phyloP scores from a whole-genome alignment of 2,329 filamentous ascomycete genomes.

The Orbilia brochopaga region DNA sequence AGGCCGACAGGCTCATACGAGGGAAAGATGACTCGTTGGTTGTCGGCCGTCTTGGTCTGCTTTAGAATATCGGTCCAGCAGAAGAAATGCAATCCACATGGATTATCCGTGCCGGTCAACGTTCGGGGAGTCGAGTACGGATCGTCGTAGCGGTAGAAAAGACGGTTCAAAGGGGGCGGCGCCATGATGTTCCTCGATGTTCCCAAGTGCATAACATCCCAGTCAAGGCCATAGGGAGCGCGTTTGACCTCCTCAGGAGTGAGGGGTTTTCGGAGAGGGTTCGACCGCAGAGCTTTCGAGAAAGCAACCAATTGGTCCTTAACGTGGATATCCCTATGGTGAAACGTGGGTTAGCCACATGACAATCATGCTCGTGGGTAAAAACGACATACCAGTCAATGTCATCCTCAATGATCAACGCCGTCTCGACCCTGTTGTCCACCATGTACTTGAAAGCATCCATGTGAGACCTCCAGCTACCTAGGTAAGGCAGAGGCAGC shows the following conservation, averaged over 20 bases:
- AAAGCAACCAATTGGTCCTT: conserved; percentile 43
- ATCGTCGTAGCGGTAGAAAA: conserved; percentile 45
- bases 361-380: conserved; percentile 3
- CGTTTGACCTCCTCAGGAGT: conserved; percentile 39
- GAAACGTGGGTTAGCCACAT: conserved; percentile 1
- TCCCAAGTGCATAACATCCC: conserved; percentile 49
- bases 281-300: conserved; percentile 30
- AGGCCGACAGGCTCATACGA: conserved; percentile 41
- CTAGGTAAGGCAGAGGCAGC: conserved; percentile 41
- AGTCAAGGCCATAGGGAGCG: conserved; percentile 47
- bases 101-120: conserved; percentile 19
- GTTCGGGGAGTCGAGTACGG: conserved; percentile 28
- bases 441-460: conserved; percentile 49
- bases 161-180: conserved; percentile 38
- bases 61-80: conserved; percentile 50
- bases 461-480: conserved; percentile 50
- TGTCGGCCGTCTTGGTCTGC: conserved; percentile 21
- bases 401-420: conserved; percentile 43
- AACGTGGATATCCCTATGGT: conserved; percentile 40
- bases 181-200: conserved; percentile 47
- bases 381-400: conserved; percentile 33
- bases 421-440: conserved; percentile 44
- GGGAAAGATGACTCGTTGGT: conserved; percentile 42
- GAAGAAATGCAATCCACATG: conserved; percentile 47
- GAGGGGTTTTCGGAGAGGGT: conserved; percentile 38